Base-by-base conservation (phyloP, 2,329 filamentous ascomycete species). In the Zymoseptoria passerinii region DNA sequence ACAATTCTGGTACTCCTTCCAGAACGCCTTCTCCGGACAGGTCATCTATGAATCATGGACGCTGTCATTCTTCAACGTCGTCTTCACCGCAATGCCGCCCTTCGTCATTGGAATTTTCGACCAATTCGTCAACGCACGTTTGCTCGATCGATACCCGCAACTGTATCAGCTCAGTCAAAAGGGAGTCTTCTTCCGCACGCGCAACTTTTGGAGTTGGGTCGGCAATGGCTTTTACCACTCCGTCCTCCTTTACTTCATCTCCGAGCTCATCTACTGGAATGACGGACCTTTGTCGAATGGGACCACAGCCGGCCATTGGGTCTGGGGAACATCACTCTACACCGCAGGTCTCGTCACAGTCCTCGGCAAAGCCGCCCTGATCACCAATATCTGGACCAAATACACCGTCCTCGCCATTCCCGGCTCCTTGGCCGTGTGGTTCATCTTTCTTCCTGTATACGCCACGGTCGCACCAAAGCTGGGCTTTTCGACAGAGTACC, bases 41-140 rank as follows among this genome's bases (percentile, higher is more conserved):
- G 90, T 97, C 71, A 97, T 99, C 71, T 97, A 92, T 81, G 94
- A 99, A 76, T 97, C 94, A 8, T 99, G 95, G 95, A 96, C 92
- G 0, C 79, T 99, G n/a, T 96, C 92, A 7, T 95, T 97, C 77
- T 99, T 96, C 81, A 99, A 99, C 78, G 91, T 99, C 73, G 88
- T 99, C 73, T 99, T 95, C 78, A 99, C 94, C 0, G 88, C 95
- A 19, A 79, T 96, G 18, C 94, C 94, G 16, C 94, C 94, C 0
- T 87, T 99, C 60, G 92, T 90, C 1, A 87, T 99, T 70, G 94
- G 94, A 67, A 95, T 99, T 63, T 90, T 96, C 64, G 95, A 99
- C 73, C 95, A 99, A 72, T 97, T 95, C 75, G 91, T 99, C 70
- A 96, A 91, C 49, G 94, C 95, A 6, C 86, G 94, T 23, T 80